Base-by-base conservation (phyloP, 768 basidiomycete genomes). In the Mycena indigotica region DNA sequence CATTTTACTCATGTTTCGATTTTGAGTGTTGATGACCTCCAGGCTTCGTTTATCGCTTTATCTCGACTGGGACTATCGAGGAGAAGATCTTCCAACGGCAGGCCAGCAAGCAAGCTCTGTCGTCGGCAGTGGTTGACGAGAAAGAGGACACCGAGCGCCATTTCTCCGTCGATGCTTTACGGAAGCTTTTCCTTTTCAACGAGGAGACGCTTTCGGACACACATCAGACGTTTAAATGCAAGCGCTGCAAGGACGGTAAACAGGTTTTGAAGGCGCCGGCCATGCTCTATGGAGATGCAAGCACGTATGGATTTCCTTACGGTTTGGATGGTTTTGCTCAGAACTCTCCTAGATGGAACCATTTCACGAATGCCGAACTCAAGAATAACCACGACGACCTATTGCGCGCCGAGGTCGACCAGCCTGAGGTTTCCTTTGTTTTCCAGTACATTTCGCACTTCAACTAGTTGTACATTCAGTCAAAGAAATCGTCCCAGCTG, bases 11-110 rank as follows among this genome's bases (percentile, higher is more conserved):
- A 4, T 8, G n/a, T 38, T 21, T 28, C 15, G 28, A 15, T 28
- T 39, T 59, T 30, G 23, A 28, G 2, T 13, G 2, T 23, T 29
- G 21, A 5, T 53, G 30, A 35, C 30, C 39, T 30, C 17, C 50
- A 96, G 93, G 94, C 67, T 99, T 99, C 65, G 96, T 98, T 3
- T 99, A 98, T 71, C 92, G 96, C 23, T 99, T 98, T 73, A 95
- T 98, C 63, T 89, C 93, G 4, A 94, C 95, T 0, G 96, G 95
- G 2, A 97, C 95, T 1, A 97, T 98, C 59, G 95, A 98, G 73
- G 96, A 98, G 75, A 98, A 98, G 79, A 97, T 98, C 62, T 98
- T 98, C 73, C 97, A 99, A 71, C 82, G 97, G 45, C 97, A 99
- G 73, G 94, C 91, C 15, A 90, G 87, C 63, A 99, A 99, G 72